Evolutionary conservation across 1,284 basidiomycete genomes (phyloP), one percentile per base, ranked within the genome.

Genomic region (Tilletia indica): DNA sequence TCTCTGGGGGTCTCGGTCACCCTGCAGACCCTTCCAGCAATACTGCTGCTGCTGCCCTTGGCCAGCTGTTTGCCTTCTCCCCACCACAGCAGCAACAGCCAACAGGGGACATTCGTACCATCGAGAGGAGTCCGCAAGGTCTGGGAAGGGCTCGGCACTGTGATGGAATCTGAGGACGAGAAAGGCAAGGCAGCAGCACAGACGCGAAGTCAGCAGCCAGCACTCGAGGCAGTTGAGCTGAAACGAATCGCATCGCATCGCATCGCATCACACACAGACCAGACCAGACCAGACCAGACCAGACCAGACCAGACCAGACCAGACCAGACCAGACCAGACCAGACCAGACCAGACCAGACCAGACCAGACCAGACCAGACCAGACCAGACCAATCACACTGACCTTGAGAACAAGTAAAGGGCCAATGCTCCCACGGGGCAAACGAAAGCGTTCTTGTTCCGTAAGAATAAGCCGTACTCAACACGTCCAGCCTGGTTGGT

Each of bases 351-450:
- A n/a, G n/a, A n/a, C n/a, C n/a, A n/a, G n/a, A n/a, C n/a, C n/a
- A n/a, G n/a, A n/a, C n/a, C n/a, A n/a, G n/a, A n/a, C n/a, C n/a
- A n/a, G n/a, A n/a, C n/a, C n/a, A n/a, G n/a, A n/a, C n/a, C n/a
- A n/a, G n/a, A n/a, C n/a, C 19, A 54, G 16, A n/a, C 51, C 6
- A 19, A 19, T 19, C 19, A 54, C 34, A 25, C 56, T 11, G n/a
- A 58, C 56, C 56, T 58, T 19, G 56, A 58, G 56, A 58, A 58
- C 56, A 58, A 12, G 12, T 58, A 58, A 2, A 58, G 56, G 34
- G 56, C 56, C 12, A 58, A 12, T 4, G 56, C 56, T 2, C 56
- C 56, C 21, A 31, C 56, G 3, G 56, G 56, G 12, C 56, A 58
- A 4, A 58, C 56, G 11, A 31, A n/a, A 2, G 56, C 21, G 21